Conservation (phyloP, 1,284 basidiomycete species). For the Tilletiopsis washingtonensis region DNA sequence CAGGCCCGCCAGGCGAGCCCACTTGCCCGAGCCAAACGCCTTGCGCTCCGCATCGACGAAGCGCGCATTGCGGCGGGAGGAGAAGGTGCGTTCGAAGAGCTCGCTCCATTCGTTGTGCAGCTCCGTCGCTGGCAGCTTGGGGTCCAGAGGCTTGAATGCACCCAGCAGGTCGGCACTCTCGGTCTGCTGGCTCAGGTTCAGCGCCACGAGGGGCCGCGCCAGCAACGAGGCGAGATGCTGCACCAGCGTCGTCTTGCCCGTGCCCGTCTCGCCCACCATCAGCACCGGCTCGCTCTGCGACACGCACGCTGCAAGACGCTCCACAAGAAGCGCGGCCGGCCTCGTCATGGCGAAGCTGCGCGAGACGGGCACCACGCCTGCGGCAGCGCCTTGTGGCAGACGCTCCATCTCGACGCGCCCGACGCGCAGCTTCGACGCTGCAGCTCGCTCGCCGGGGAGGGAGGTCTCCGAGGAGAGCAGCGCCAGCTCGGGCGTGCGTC, state of each 20-base stretch:
- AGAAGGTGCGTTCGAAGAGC: slow-evolving; percentile 82
- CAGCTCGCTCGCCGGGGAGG: not conserved
- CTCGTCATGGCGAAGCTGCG: slow-evolving; percentile 73
- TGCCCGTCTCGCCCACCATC: slow-evolving; percentile 94
- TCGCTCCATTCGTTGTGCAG: slow-evolving; percentile 72
- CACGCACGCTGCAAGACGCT: slow-evolving; percentile 70
- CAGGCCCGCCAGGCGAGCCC: slow-evolving; percentile 72
- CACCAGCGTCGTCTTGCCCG: slow-evolving; percentile 90
- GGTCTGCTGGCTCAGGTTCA: slow-evolving; percentile 94
- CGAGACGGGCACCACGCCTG: slow-evolving; percentile 16
- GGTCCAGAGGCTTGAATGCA: slow-evolving; percentile 87
- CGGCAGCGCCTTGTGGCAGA: slow-evolving; percentile 4
- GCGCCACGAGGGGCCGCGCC: slow-evolving; percentile 67
- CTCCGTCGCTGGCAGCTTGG: slow-evolving; percentile 60
- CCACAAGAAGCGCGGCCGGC: slow-evolving; percentile 71
- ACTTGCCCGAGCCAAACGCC: slow-evolving; percentile 72
- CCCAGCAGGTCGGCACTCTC: slow-evolving; percentile 90
- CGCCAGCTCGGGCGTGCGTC: slow-evolving; percentile 32
- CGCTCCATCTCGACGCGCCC: slow-evolving; percentile 19
- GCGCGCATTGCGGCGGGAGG: slow-evolving; percentile 76
- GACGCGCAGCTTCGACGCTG: slow-evolving; percentile 3
- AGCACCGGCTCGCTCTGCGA: slow-evolving; percentile 74
- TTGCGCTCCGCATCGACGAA: slow-evolving; percentile 78
- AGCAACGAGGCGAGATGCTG: slow-evolving; percentile 79
- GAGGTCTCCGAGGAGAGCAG: slow-evolving; percentile 9